Percentiles rank a stretch among this genome's conserved stretches.
These are phyloP conservation scores for Salix viminalis DNA, from an alignment of 345 rosid species.

Conservation along the genomic window DNA sequence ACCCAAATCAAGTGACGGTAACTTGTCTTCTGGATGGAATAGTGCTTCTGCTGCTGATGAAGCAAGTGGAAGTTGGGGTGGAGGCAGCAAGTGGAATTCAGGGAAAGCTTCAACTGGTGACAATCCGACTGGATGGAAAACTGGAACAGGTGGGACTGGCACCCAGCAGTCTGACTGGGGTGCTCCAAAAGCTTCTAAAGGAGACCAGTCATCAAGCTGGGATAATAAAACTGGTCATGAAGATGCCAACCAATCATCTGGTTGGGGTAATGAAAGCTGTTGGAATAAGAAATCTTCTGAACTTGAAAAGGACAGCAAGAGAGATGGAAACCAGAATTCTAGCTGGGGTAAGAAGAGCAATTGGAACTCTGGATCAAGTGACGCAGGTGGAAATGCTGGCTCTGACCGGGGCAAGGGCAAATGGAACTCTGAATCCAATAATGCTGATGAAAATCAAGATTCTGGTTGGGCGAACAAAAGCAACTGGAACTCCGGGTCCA, in stretches of 20 bases:
- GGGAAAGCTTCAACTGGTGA: neutral
- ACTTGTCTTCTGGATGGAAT: neutral
- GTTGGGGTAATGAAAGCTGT: conserved; percentile 11
- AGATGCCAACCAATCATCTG: conserved; percentile 3
- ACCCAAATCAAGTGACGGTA: neutral
- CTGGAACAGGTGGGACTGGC: neutral
- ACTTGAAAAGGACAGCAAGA: neutral
- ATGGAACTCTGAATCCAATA: conserved; percentile 8
- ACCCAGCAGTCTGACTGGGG: conserved; percentile 7
- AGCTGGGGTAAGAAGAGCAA: conserved; percentile 2
- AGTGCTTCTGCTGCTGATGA: neutral
- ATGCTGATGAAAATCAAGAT: conserved; percentile 2
- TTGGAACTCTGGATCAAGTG: conserved; percentile 15
- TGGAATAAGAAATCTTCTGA: neutral
- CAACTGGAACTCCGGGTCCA: conserved; percentile 15
- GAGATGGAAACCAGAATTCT: conserved; percentile 2
- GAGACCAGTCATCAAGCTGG: conserved; percentile 3
- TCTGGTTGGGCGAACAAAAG: conserved; percentile 9
- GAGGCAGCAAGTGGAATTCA: conserved; percentile 4
- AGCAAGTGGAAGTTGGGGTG: conserved; percentile 11
- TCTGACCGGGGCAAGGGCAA: neutral
- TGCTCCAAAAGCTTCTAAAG: conserved; percentile 11
- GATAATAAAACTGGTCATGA: neutral
- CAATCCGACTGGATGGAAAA: neutral
- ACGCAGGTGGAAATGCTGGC: neutral